A percentile compares a stretch with the other conserved stretches of the same genome.
These are phyloP conservation scores for Citrullus mucosospermus DNA, from an alignment of 306 rosid genomes.

Conservation along the genomic window DNA sequence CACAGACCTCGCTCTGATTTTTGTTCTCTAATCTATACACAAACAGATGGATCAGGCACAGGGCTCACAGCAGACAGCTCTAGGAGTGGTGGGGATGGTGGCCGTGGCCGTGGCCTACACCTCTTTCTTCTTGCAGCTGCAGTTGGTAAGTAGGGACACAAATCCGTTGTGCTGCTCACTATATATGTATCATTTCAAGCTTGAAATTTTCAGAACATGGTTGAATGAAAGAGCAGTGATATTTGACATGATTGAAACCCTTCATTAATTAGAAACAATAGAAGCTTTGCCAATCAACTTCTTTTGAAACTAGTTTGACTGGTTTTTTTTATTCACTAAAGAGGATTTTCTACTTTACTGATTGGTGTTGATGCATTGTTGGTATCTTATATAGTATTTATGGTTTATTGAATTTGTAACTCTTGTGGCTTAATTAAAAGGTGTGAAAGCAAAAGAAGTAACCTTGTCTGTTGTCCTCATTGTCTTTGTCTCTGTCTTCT, in stretches of 20 bases:
- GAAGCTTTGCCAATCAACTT: not conserved
- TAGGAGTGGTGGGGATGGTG: slow-evolving; percentile 5
- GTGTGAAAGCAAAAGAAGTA: slow-evolving; percentile 11
- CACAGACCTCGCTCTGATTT: slow-evolving; percentile 13
- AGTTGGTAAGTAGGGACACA: slow-evolving; percentile 7
- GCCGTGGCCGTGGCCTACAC: not conserved
- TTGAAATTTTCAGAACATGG: not conserved
- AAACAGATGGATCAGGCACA: not conserved
- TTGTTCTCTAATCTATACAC: not conserved
- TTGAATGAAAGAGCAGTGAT: slow-evolving; percentile 1
- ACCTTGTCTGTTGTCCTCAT: not conserved
- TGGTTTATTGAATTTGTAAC: not conserved
- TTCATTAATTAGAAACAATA: not conserved
- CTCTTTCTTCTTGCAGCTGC: not conserved
- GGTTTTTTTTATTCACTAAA: not conserved
- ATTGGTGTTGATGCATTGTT: not conserved
- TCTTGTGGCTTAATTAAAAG: slow-evolving; percentile 6
- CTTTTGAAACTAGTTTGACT: not conserved
- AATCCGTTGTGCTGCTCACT: not conserved
- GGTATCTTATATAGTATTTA: not conserved
- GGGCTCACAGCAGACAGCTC: not conserved
- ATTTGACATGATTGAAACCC: not conserved
- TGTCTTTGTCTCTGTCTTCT: not conserved
- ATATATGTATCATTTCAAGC: not conserved
- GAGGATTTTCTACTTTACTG: not conserved